Evolutionary conservation across 2,329 filamentous ascomycete species (phyloP).

Genomic region (Ascochyta viciae-villosae): DNA sequence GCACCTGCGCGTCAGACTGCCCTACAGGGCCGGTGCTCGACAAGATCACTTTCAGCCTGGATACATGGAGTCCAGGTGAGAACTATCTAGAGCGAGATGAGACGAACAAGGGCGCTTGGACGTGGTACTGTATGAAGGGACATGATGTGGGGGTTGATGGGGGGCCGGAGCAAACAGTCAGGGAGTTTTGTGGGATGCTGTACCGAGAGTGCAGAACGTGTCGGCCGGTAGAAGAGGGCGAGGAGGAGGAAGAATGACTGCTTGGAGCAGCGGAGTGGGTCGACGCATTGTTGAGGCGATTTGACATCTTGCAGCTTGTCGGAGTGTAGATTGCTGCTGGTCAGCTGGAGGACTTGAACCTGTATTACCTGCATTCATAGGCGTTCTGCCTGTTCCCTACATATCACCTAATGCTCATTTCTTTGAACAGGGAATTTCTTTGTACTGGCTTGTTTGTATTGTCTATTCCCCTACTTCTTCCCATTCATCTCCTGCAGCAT

Average conservation of each 20-base stretch:
- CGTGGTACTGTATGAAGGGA: conserved; percentile 42
- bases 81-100: conserved; percentile 40
- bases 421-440: background rate
- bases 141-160: conserved; percentile 36
- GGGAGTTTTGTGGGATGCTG: conserved; percentile 41
- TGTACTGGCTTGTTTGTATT: background rate
- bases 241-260: conserved; percentile 20
- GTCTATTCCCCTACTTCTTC: conserved; percentile 3
- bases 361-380: background rate
- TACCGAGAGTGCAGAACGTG: conserved; percentile 39
- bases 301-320: conserved; percentile 2
- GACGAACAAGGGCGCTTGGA: conserved; percentile 35
- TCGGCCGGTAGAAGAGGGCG: conserved; percentile 19
- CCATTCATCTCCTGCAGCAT: conserved; percentile 39
- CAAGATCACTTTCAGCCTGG: conserved; percentile 44
- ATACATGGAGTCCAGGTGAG: conserved; percentile 47
- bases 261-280: background rate
- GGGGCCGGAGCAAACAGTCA: conserved; percentile 29
- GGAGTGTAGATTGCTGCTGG: conserved; percentile 3
- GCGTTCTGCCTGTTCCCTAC: background rate
- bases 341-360: background rate
- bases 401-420: background rate
- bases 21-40: conserved; percentile 30
- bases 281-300: background rate
- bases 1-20: conserved; percentile 19